These are phyloP conservation scores for Phialophora macrospora DNA, from an alignment of 2,329 filamentous ascomycete species.

Conservation along the genomic window DNA sequence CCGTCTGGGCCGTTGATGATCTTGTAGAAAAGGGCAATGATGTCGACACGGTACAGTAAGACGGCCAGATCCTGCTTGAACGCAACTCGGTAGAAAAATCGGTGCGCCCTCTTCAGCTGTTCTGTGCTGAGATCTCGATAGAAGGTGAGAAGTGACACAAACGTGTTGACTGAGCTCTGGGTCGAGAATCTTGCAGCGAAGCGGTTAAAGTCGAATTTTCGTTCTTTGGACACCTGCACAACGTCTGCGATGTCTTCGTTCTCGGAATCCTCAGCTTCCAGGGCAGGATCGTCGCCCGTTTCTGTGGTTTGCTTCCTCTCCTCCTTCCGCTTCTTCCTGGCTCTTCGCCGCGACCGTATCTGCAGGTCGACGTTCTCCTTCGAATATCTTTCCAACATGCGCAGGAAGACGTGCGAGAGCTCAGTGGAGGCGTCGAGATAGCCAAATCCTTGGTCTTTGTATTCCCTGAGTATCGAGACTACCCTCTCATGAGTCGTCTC, in stretches of 20 bases:
- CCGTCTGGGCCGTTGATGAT: conserved; percentile 89
- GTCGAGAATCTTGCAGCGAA: conserved; percentile 81
- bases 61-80: conserved; percentile 94
- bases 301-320: conserved; percentile 51
- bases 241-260: conserved; percentile 75
- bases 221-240: conserved; percentile 74
- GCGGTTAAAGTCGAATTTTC: conserved; percentile 90
- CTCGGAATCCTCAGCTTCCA: conserved; percentile 64
- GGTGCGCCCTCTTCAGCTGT: conserved; percentile 88
- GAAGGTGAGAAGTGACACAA: conserved; percentile 76
- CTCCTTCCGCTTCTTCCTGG: conserved; percentile 73
- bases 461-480: conserved; percentile 77
- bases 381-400: conserved; percentile 88
- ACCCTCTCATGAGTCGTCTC: conserved; percentile 90
- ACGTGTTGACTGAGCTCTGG: conserved; percentile 87
- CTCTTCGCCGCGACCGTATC: conserved; percentile 77
- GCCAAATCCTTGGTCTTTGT: conserved; percentile 91
- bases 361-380: conserved; percentile 96
- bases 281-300: conserved; percentile 54
- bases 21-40: conserved; percentile 82
- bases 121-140: conserved; percentile 78
- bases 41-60: conserved; percentile 87
- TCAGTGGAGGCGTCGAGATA: conserved; percentile 93
- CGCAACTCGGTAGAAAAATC: conserved; percentile 89
- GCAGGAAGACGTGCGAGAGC: conserved; percentile 85